Conservation (phyloP, 768 basidiomycete species). For the Wakefieldia striispora region DNA sequence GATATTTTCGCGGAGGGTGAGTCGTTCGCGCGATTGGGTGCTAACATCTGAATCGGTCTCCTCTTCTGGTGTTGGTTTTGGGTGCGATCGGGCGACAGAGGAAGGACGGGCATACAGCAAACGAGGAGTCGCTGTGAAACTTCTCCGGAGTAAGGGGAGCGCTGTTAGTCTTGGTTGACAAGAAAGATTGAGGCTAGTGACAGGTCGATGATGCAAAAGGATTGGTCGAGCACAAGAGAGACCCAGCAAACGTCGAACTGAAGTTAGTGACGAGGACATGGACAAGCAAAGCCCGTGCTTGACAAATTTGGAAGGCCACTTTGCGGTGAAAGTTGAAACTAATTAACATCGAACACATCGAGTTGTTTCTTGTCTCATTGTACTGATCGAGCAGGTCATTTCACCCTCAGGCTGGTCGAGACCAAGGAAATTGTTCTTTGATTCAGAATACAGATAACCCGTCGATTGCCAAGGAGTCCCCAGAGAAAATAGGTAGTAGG, state of each 20-base stretch:
- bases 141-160: constrained; percentile 1
- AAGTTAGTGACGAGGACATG: constrained; percentile 12
- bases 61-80: constrained; percentile 4
- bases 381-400: too few species aligned
- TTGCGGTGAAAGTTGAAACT: too few species aligned
- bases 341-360: too few species aligned
- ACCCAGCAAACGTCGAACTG: constrained; percentile 1
- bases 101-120: constrained; percentile 13
- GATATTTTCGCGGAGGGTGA: constrained; percentile 71
- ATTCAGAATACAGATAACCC: background rate
- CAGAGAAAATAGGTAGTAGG: constrained; percentile 1
- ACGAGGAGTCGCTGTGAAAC: constrained; percentile 11
- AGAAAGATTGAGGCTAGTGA: background rate
- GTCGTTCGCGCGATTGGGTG: constrained; percentile 22
- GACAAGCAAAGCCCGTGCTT: background rate
- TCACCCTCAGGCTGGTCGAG: too few species aligned
- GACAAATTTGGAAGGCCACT: constrained; percentile 8
- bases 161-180: background rate
- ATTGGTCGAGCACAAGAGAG: constrained; percentile 6
- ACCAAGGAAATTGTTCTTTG: background rate
- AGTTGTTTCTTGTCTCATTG: too few species aligned
- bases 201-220: background rate
- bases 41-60: background rate
- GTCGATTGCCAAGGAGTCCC: background rate
- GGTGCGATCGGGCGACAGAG: background rate